Evolutionary conservation across 2,329 filamentous ascomycete genomes (phyloP), one percentile per base, ranked within the genome.

Genomic region (Hypoxylon sp.): DNA sequence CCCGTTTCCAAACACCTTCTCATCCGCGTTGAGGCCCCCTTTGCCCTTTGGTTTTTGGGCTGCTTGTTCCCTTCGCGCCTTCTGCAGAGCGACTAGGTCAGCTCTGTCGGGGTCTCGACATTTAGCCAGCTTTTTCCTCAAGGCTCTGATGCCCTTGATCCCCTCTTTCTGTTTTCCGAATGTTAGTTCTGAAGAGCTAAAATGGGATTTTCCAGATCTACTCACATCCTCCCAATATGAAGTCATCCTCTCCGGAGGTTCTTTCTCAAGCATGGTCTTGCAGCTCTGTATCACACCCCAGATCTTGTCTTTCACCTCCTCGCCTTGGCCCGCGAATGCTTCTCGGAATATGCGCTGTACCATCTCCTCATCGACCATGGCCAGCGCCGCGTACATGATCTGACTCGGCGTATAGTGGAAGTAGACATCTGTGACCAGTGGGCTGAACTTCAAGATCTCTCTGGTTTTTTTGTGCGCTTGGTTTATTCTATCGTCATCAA

Each of bases 371-470:
- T 98, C 95, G 0, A 90, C 92, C 53, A 96, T 85, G 12, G 90
- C 83, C 26, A 97, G 80, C 0, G 94, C 89, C 0, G 93, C 90
- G 64, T 98, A 85, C 89, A 94, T 94, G 76, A 98, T 97, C 78
- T 99, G 96, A 22, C 92, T 91, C 0, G 96, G 96, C 0, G 95
- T 95, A 80, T 92, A 98, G 78, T 97, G 91, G 80, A 98, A 97
- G 80, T 98, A 98, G n/a, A 88, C 93, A 73, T 99, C 96, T 24
- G 95, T 97, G 65, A 97, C 85, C 52, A 97, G 82, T 0, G 93
- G 92, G 61, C 92, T 91, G 57, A 89, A 91, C 75, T 93, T 93
- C 57, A 96, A 86, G 48, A 93, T 84, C 18, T 89, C 87, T 42
- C 91, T 86, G 0, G 94, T 91, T 54, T 85, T 85, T n/a, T 83